Evolutionary conservation across 331 rosid genomes (phyloP).

Genomic region (Acacia concinna): DNA sequence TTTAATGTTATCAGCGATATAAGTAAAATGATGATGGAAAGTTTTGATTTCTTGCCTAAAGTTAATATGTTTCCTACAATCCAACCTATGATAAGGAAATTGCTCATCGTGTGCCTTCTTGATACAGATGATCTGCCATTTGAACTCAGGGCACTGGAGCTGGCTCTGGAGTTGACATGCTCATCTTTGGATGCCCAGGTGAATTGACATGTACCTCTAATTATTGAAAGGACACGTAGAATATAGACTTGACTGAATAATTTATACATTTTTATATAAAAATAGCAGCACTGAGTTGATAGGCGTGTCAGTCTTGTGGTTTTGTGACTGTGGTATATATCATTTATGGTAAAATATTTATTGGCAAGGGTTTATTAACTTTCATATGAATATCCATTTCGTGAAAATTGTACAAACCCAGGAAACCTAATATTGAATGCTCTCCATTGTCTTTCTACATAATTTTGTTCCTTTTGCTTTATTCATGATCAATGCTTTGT

Average conservation of each 20-base stretch:
- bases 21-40: conserved; percentile 17
- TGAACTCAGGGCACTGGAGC: conserved; percentile 88
- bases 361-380: conserved; percentile 16
- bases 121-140: conserved; percentile 90
- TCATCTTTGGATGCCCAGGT: conserved; percentile 88
- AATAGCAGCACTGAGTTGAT: conserved; percentile 9
- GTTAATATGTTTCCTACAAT: conserved; percentile 11
- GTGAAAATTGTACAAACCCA: conserved; percentile 3
- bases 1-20: conserved; percentile 2
- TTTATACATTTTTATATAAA: background rate
- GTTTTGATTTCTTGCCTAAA: conserved; percentile 28
- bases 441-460: conserved; percentile 1
- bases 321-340: conserved; percentile 10
- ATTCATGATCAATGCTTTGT: conserved; percentile 16
- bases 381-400: background rate
- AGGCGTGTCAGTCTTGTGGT: conserved; percentile 1
- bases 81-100: conserved; percentile 1
- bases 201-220: conserved; percentile 28
- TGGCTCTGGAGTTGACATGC: conserved; percentile 93
- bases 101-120: conserved; percentile 40
- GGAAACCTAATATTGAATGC: conserved; percentile 10
- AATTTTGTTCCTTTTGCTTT: conserved; percentile 19
- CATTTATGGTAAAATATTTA: conserved; percentile 15
- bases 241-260: background rate
- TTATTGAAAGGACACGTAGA: background rate